A percentile compares a stretch with the other conserved stretches of the same genome.
phyloP scores from a whole-genome alignment of 306 rosid genomes.

The Potentilla sterilis region DNA sequence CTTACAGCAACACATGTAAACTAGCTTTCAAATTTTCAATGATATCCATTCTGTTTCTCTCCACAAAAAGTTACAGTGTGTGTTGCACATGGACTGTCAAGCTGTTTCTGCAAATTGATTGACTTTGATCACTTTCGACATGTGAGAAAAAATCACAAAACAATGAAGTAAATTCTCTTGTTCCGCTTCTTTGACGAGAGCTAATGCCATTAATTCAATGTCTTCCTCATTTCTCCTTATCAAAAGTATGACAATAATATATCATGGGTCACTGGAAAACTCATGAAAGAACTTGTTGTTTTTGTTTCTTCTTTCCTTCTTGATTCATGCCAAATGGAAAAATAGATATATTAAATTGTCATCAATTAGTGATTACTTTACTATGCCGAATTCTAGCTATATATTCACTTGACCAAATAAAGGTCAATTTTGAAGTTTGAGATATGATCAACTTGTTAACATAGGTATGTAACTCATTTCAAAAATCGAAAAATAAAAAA shows the following conservation, averaged over 20 bases:
- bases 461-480: conserved; percentile 9
- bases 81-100: neutral
- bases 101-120: neutral
- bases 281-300: neutral
- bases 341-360: neutral
- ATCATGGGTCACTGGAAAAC: neutral
- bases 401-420: too few species aligned
- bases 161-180: neutral
- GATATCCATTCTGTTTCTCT: neutral
- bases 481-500: too few species aligned
- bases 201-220: neutral
- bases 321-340: neutral
- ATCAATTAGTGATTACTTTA: neutral
- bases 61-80: neutral
- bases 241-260: too few species aligned
- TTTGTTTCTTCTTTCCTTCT: neutral
- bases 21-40: neutral
- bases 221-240: neutral
- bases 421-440: conserved; percentile 28
- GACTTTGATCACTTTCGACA: neutral
- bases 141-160: neutral
- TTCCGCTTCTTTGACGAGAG: neutral
- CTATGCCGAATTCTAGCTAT: too few species aligned
- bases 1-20: too few species aligned
- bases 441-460: neutral